phyloP scores from a whole-genome alignment of 768 basidiomycete genomes.

The Hortiboletus campestris region DNA sequence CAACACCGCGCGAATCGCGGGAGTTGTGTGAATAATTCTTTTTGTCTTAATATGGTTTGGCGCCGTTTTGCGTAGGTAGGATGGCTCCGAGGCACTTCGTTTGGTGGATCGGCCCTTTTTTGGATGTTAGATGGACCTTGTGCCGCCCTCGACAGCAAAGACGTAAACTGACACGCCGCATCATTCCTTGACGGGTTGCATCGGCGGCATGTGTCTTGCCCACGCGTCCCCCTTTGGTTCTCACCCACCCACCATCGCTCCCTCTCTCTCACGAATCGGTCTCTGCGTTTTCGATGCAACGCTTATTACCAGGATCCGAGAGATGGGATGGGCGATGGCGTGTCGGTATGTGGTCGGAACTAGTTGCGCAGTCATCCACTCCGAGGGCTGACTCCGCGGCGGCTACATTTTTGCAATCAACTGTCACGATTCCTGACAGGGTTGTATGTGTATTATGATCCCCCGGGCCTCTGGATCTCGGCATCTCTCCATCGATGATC shows the following conservation, averaged over 20 bases:
- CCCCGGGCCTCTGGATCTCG: conserved; percentile 18
- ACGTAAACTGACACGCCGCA: conserved; percentile 29
- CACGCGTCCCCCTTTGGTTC: conserved; percentile 1
- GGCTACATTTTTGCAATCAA: conserved; percentile 6
- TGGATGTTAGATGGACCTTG: not conserved
- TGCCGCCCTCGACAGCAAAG: conserved; percentile 13
- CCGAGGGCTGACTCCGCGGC: conserved; percentile 23
- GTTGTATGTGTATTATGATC: conserved; percentile 15
- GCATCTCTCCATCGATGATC: conserved; percentile 16
- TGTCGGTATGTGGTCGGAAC: conserved; percentile 13
- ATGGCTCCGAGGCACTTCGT: conserved; percentile 3
- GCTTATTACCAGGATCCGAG: conserved; percentile 9
- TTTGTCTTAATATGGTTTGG: conserved; percentile 10
- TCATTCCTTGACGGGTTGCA: conserved; percentile 17
- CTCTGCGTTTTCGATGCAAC: not conserved
- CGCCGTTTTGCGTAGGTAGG: conserved; percentile 8
- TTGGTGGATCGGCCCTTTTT: conserved; percentile 11
- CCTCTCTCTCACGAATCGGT: not conserved
- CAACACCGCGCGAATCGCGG: conserved; percentile 6
- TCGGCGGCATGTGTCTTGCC: conserved; percentile 18
- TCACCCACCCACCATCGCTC: not conserved
- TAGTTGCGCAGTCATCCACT: not conserved
- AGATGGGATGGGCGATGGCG: not conserved
- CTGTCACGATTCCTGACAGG: conserved; percentile 16
- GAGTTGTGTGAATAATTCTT: conserved; percentile 8